phyloP scores from a whole-genome alignment of 176 grass and related monocot species.

The Ensete ventricosum region DNA sequence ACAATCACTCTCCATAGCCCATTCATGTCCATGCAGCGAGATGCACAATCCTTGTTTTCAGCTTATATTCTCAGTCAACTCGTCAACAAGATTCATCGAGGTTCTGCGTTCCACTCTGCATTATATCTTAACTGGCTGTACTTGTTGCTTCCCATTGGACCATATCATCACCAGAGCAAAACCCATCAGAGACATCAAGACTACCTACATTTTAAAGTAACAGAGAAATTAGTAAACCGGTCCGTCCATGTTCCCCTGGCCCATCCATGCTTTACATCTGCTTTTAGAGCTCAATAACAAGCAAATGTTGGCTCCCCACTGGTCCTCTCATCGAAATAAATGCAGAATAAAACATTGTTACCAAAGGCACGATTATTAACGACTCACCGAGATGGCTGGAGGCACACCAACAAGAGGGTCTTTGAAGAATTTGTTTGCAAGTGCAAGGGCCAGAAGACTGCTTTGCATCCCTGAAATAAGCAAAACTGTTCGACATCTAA shows the following conservation, averaged over 20 bases:
- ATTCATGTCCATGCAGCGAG: too few species aligned
- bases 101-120: background rate
- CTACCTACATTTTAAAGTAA: constrained; percentile 47
- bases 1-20: too few species aligned
- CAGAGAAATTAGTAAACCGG: background rate
- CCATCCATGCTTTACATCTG: background rate
- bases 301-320: too few species aligned
- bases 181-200: constrained; percentile 94
- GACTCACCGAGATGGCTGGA: constrained; percentile 82
- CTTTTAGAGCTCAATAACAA: background rate
- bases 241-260: background rate
- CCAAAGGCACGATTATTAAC: constrained; percentile 1
- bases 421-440: constrained; percentile 94
- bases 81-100: background rate
- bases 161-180: constrained; percentile 93
- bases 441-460: constrained; percentile 96
- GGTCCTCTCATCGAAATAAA: background rate
- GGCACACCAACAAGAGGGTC: constrained; percentile 95
- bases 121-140: background rate
- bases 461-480: constrained; percentile 82
- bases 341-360: background rate
- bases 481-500: constrained; percentile 18
- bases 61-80: too few species aligned
- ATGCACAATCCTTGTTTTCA: background rate
- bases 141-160: constrained; percentile 43